Conservation (phyloP, 83 land plant species). For the Larix sibirica region DNA sequence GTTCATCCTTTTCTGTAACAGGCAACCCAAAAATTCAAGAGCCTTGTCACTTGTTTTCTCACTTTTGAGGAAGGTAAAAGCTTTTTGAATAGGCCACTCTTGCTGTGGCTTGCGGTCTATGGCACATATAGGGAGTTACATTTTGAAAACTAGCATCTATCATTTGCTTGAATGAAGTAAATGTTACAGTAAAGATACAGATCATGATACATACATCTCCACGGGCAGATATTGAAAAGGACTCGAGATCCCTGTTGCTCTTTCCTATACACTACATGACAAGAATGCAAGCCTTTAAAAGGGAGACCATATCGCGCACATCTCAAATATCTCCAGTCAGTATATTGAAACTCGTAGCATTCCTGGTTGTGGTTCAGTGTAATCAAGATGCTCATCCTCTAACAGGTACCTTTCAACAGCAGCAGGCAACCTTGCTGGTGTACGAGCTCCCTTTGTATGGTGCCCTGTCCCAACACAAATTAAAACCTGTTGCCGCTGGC, state of each 20-base stretch:
- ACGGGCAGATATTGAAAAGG: conserved; percentile 9
- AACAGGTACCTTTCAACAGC: conserved; percentile 76
- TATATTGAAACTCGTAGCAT: conserved; percentile 78
- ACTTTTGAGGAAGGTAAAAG: conserved; percentile 13
- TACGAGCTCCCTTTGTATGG: conserved; percentile 85
- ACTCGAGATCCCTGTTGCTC: conserved; percentile 15
- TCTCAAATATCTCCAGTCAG: conserved; percentile 24
- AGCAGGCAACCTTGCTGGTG: conserved; percentile 80
- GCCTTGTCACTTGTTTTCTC: conserved; percentile 17
- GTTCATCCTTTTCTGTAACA: conserved; percentile 1
- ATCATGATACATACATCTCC: conserved; percentile 19
- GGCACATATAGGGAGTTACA: conserved; percentile 14
- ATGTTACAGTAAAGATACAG: conserved; percentile 21
- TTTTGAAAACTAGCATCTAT: conserved; percentile 16
- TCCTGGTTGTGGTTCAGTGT: conserved; percentile 85
- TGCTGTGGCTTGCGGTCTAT: conserved; percentile 7
- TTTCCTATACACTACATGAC: conserved; percentile 17
- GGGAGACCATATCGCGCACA: conserved; percentile 14
- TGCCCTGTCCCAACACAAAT: conserved; percentile 96
- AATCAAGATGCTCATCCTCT: conserved; percentile 87
- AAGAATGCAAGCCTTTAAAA: conserved; percentile 16
- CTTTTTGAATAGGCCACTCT: conserved; percentile 17
- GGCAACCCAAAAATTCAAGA: conserved; percentile 16
- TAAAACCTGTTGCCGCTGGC: conserved; percentile 71
- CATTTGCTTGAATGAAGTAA: conserved; percentile 17